These are phyloP conservation scores for Entomophthora muscae DNA, from an alignment of 371 early-diverging fungal genomes.

Conservation along the genomic window DNA sequence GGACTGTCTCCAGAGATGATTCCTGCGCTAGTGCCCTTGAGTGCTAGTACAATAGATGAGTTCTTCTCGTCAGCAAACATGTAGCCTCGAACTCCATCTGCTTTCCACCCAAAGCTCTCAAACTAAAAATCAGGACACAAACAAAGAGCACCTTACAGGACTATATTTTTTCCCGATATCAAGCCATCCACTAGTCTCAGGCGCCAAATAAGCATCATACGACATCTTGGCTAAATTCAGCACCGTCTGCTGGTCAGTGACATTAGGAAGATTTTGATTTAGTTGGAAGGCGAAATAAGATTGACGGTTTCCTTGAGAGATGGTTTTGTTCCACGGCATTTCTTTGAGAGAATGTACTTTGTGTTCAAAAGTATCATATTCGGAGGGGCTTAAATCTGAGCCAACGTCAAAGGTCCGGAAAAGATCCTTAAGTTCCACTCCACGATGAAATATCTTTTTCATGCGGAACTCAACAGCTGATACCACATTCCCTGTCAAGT, in stretches of 20 bases:
- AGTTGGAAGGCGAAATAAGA: neutral
- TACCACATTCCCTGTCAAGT: no score
- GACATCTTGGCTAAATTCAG: slow-evolving; percentile 18
- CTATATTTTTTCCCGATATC: slow-evolving; percentile 15
- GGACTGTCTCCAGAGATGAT: slow-evolving; percentile 54
- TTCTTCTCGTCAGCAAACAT: slow-evolving; percentile 53
- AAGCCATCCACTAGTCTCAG: slow-evolving; percentile 15
- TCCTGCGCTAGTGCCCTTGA: slow-evolving; percentile 83
- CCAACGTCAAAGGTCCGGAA: neutral
- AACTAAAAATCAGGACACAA: slow-evolving; percentile 22
- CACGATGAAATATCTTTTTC: neutral
- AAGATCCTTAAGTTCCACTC: neutral
- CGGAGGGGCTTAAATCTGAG: neutral
- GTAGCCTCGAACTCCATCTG: slow-evolving; percentile 80
- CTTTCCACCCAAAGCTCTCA: slow-evolving; percentile 73
- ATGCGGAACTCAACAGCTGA: neutral
- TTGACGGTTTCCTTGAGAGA: neutral
- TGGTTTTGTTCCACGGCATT: neutral
- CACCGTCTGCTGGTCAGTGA: slow-evolving; percentile 15
- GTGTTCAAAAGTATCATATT: neutral
- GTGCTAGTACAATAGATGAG: slow-evolving; percentile 51
- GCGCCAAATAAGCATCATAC: slow-evolving; percentile 18
- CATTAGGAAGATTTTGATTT: slow-evolving; percentile 12
- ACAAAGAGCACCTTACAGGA: slow-evolving; percentile 22
- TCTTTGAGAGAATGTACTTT: neutral